Base-by-base conservation (phyloP, 1,139 yeast genomes). In the Geotrichum bryndzae region DNA sequence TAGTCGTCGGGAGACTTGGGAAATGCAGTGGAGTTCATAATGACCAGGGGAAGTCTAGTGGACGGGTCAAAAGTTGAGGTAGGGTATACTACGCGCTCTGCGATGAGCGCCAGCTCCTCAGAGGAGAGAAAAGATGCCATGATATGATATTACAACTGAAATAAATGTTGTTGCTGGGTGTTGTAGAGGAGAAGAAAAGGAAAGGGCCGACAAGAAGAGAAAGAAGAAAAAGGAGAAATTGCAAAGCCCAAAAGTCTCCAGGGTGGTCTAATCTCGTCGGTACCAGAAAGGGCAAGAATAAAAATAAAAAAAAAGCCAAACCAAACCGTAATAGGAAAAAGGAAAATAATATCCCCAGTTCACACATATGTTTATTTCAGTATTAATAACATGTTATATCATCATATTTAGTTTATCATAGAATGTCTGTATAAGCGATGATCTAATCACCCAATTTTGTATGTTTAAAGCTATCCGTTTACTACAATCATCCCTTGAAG, bases 11-110 rank as follows among this genome's bases (percentile, higher is more conserved):
- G 68, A 25, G 73, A 66, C 22, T 58, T 53, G 27, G 88, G 81
- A 33, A 89, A 77, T 66, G 81, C 87, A 15, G 89, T 84, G 1
- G 94, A 85, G 72, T 89, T 95, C 65, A 88, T 84, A 10, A 88
- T 84, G 67, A 84, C 88, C 11, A 88, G 75, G 0, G 95, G 91
- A 53, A 83, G 81, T 29, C 82, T 79, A 5, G 88, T 80, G 58
- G 78, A 75, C 0, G 88, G 88, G 70, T 88, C 94, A 31, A 74
- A 70, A 1, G 85, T 78, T 62, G 80, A 81, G 1, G 90, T 76
- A 66, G 80, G 79, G 74, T 83, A 87, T 68, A 87, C 84, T 25
- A 87, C 85, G 66, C 76, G 78, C 60, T 75, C 75, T 6, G 66
- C 69, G 23, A 69, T 58, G 23, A 23, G 45, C 25, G 23, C 41